These are phyloP conservation scores for Flammula alnicola DNA, from an alignment of 1,284 basidiomycete species.

Conservation along the genomic window DNA sequence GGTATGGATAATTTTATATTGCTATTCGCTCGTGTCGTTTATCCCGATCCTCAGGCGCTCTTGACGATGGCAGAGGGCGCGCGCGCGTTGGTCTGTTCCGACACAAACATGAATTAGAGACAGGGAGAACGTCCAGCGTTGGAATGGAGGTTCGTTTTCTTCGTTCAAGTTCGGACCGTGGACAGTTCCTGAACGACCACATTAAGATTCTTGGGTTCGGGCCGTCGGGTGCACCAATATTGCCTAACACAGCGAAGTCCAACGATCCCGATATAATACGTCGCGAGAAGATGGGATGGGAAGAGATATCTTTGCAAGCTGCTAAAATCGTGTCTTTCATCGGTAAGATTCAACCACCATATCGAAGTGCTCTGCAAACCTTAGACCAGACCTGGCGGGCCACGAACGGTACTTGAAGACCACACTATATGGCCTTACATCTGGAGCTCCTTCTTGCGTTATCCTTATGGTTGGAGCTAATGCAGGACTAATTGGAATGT, in stretches of 20 bases:
- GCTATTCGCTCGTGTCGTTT: background rate
- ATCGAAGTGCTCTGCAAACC: conserved; percentile 3
- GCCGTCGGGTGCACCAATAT: conserved; percentile 73
- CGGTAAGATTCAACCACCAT: conserved; percentile 48
- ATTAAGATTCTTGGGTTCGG: conserved; percentile 84
- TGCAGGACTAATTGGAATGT: conserved; percentile 96
- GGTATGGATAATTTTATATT: conserved; percentile 41
- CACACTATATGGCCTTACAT: conserved; percentile 93
- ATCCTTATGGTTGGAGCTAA: conserved; percentile 97
- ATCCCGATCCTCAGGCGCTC: conserved; percentile 54
- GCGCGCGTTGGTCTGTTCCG: conserved; percentile 93
- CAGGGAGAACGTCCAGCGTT: conserved; percentile 91
- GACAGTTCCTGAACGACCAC: background rate
- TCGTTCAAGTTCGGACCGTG: background rate
- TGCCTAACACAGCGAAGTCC: conserved; percentile 64
- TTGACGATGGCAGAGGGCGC: conserved; percentile 95
- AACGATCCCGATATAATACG: conserved; percentile 67
- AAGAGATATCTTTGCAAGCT: conserved; percentile 90
- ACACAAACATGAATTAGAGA: conserved; percentile 98
- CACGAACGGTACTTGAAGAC: conserved; percentile 93
- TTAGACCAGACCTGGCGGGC: conserved; percentile 77
- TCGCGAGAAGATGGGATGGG: conserved; percentile 91
- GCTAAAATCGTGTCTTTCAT: conserved; percentile 97
- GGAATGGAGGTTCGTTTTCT: conserved; percentile 82
- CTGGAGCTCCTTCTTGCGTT: conserved; percentile 93